A percentile compares a stretch with the other conserved stretches of the same genome.
These are phyloP conservation scores for Bipolaris bicolor DNA, from an alignment of 2,329 filamentous ascomycete species.

Conservation along the genomic window DNA sequence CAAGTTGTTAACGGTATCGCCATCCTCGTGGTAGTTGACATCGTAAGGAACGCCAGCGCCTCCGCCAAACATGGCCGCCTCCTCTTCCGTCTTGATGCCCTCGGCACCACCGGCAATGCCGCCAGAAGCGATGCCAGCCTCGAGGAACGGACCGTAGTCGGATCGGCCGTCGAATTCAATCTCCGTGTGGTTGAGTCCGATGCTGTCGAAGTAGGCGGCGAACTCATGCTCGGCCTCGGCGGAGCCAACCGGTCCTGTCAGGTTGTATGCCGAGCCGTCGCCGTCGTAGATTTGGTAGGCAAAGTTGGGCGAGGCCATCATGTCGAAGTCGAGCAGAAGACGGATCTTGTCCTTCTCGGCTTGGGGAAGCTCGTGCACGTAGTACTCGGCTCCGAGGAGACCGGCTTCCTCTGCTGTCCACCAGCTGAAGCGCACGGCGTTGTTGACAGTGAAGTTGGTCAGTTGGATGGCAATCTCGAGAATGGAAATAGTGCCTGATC, in stretches of 20 bases:
- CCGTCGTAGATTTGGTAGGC: slow-evolving; percentile 63
- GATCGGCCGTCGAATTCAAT: slow-evolving; percentile 79
- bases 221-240: slow-evolving; percentile 70
- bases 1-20: slow-evolving; percentile 46
- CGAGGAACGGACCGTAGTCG: slow-evolving; percentile 80
- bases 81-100: slow-evolving; percentile 72
- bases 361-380: slow-evolving; percentile 57
- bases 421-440: slow-evolving; percentile 69
- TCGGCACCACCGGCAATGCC: slow-evolving; percentile 81
- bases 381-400: slow-evolving; percentile 65
- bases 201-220: slow-evolving; percentile 40
- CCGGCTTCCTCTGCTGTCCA: slow-evolving; percentile 70
- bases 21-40: slow-evolving; percentile 46
- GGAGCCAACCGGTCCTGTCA: slow-evolving; percentile 66
- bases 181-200: slow-evolving; percentile 59
- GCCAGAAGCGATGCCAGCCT: slow-evolving; percentile 73
- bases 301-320: slow-evolving; percentile 71
- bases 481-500: slow-evolving; percentile 68
- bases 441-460: slow-evolving; percentile 74
- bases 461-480: slow-evolving; percentile 66
- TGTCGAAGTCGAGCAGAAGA: slow-evolving; percentile 74
- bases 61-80: slow-evolving; percentile 73
- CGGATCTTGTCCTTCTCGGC: slow-evolving; percentile 64
- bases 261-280: slow-evolving; percentile 61
- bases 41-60: slow-evolving; percentile 47